A percentile compares a stretch with the other conserved stretches of the same genome.
Conservation (phyloP, 805 yeast species). For the Saccharomycopsis amapae region DNA sequence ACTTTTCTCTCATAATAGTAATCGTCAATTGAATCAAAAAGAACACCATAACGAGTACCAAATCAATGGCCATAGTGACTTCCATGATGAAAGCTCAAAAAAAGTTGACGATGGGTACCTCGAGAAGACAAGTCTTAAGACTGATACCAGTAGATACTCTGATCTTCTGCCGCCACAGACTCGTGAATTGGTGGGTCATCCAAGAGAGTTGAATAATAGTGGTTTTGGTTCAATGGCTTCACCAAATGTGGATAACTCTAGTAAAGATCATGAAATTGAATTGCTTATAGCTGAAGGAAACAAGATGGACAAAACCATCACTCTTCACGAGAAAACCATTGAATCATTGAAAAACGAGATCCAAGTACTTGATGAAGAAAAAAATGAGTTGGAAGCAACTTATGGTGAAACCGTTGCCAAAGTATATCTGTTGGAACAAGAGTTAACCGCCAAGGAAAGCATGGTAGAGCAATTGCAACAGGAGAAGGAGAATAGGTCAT, state of each 20-base stretch:
- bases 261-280: constrained; percentile 39
- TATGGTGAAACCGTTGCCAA: constrained; percentile 4
- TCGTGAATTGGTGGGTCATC: background rate
- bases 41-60: no score
- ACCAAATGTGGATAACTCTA: background rate
- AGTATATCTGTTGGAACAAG: constrained; percentile 12
- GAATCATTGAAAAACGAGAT: constrained; percentile 5
- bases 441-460: constrained; percentile 1
- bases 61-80: no score
- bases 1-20: background rate
- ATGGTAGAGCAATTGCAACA: constrained; percentile 1
- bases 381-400: background rate
- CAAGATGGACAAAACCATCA: constrained; percentile 40
- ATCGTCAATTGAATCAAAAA: no score
- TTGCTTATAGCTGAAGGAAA: constrained; percentile 40
- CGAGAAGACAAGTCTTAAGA: no score
- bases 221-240: background rate
- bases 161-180: background rate
- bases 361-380: constrained; percentile 13
- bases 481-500: background rate
- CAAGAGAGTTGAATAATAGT: background rate
- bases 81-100: no score
- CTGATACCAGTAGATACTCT: constrained; percentile 1
- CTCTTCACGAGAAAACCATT: constrained; percentile 31
- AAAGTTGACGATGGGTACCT: no score